Conservation (phyloP, 345 rosid genomes). For the Cochlearia excelsa region DNA sequence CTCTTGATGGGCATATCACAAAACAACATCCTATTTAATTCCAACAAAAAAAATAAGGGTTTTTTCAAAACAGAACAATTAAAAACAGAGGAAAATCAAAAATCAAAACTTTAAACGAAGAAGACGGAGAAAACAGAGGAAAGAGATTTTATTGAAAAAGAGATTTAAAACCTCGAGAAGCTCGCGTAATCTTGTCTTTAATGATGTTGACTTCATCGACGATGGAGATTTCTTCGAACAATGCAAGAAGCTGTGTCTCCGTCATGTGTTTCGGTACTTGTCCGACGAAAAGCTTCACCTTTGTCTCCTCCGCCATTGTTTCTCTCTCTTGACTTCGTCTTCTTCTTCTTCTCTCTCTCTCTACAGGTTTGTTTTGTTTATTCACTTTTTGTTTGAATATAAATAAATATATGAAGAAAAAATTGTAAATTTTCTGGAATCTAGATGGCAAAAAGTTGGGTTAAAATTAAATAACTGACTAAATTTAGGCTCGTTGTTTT, state of each 20-base stretch:
- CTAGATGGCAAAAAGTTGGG: conserved; percentile 43
- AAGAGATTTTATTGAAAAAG: too few relatives aligned
- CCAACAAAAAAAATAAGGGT: too few relatives aligned
- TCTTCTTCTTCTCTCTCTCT: conserved; percentile 27
- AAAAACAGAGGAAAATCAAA: conserved; percentile 25
- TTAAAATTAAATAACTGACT: conserved; percentile 35
- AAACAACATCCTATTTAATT: conserved; percentile 71
- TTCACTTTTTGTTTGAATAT: conserved; percentile 20
- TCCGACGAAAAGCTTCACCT: conserved; percentile 94
- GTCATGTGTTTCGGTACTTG: conserved; percentile 98
- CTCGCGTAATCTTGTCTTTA: conserved; percentile 86
- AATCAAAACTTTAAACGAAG: conserved; percentile 28
- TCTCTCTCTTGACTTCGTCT: conserved; percentile 55
- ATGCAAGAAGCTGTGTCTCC: conserved; percentile 77
- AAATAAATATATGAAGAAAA: too few relatives aligned
- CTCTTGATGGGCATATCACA: conserved; percentile 85
- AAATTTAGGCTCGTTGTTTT: conserved; percentile 26
- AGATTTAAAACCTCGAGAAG: conserved; percentile 55
- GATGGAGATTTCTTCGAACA: conserved; percentile 84
- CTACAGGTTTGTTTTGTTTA: conserved; percentile 8
- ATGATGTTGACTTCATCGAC: conserved; percentile 98
- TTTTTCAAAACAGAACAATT: too few relatives aligned
- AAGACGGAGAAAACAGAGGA: background rate
- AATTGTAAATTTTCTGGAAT: conserved; percentile 2
- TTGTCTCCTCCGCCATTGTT: too few relatives aligned